These are phyloP conservation scores for Annona cherimola DNA, from an alignment of 164 flowering plant genomes.

Conservation along the genomic window DNA sequence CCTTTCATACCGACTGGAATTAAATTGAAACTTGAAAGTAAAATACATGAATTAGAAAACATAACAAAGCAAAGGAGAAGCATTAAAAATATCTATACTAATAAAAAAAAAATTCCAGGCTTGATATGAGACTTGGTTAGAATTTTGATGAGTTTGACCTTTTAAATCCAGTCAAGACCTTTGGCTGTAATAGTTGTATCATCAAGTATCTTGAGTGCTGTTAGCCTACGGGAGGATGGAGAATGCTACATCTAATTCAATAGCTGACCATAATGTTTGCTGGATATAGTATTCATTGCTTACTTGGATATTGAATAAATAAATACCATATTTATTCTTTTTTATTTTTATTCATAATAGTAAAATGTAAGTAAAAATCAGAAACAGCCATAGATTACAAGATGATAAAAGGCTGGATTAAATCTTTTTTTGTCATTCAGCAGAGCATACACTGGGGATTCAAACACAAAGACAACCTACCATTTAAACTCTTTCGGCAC, in stretches of 20 bases:
- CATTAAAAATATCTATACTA: too few species aligned
- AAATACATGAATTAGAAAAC: background rate
- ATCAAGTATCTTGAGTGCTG: background rate
- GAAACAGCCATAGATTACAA: background rate
- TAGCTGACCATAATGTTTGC: background rate
- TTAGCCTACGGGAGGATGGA: background rate
- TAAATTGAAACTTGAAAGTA: too few species aligned
- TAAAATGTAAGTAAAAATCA: background rate
- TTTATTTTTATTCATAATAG: too few species aligned
- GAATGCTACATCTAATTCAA: background rate
- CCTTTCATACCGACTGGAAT: too few species aligned
- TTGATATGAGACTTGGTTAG: background rate
- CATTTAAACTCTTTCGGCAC: too few species aligned
- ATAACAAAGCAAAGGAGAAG: background rate
- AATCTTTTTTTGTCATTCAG: background rate
- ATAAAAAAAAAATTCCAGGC: background rate
- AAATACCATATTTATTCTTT: background rate
- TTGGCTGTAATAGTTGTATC: background rate
- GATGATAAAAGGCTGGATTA: background rate
- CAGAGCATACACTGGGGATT: background rate
- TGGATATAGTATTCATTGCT: background rate
- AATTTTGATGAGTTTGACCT: background rate
- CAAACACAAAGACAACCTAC: background rate
- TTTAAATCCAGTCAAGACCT: background rate
- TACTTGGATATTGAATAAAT: background rate